A percentile compares a stretch with the other conserved stretches of the same genome.
phyloP scores from a whole-genome alignment of 176 grass and related monocot genomes.

The Bothriochloa decipiens region DNA sequence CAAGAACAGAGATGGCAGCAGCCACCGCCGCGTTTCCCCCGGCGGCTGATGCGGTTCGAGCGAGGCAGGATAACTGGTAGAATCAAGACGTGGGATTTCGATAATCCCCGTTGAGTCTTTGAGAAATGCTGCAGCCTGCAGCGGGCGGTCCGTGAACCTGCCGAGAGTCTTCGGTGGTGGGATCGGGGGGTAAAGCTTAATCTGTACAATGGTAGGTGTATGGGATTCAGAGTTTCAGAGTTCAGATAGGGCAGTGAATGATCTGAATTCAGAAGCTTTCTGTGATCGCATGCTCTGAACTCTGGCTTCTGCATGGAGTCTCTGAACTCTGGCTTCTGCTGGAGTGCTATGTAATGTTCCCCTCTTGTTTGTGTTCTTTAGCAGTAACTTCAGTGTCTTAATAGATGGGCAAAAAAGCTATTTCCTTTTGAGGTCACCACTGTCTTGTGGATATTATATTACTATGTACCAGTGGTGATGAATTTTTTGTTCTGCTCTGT shows the following conservation, averaged over 20 bases:
- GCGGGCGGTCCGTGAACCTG: not conserved
- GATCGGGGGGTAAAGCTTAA: not conserved
- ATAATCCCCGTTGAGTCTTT: not conserved
- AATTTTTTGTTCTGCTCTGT: not conserved
- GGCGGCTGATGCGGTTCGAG: slow-evolving; percentile 22
- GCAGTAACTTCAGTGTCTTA: not conserved
- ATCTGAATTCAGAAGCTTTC: slow-evolving; percentile 2
- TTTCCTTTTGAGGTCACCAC: not conserved
- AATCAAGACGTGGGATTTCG: slow-evolving; percentile 5
- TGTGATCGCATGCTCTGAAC: not conserved
- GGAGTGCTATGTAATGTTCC: not conserved
- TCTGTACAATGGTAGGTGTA: not conserved
- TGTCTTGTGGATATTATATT: no score
- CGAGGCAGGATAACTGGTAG: not conserved
- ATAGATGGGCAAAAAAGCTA: no score
- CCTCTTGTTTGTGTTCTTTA: not conserved
- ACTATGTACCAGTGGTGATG: not conserved
- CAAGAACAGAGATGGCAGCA: not conserved
- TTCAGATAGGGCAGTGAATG: not conserved
- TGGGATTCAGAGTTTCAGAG: slow-evolving; percentile 3
- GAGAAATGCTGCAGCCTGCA: not conserved
- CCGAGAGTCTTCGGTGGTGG: not conserved
- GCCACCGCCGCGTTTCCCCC: slow-evolving; percentile 36
- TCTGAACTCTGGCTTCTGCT: not conserved
- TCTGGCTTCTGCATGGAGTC: no score